Evolutionary conservation across 2,329 filamentous ascomycete species (phyloP), one percentile per base, ranked within the genome.

Genomic region (Fusarium poae): DNA sequence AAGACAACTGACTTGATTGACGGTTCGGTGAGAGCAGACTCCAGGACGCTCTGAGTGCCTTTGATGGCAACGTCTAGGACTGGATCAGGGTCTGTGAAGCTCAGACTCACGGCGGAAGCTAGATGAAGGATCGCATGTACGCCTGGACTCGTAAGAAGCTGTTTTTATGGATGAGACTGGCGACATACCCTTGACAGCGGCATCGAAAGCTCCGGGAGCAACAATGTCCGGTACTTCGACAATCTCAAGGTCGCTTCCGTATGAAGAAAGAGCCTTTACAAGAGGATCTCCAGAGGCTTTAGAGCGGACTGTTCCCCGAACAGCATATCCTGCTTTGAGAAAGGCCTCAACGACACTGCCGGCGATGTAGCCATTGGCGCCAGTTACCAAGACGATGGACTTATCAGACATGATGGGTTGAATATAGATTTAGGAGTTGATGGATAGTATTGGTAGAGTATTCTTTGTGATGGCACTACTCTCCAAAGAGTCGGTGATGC

Each of bases 361-460:
- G 20, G 75, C 79, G 40, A 82, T 79, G 70, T 79, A 82, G 54
- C 79, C 79, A 52, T 80, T 81, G 55, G 79, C 78, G 29, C 80
- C 80, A 1, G 79, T 80, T 20, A 82, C 74, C 13, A 79, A 74
- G 15, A 78, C 75, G 72, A 73, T 69, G 16, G 44, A 59, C 32
- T 74, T 74, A 30, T 30, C 44, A 30, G 65, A 46, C 72, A 74
- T 74, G 57, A 20, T 72, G 27, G n/a, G 18, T 37, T 5, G 20
- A 34, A 21, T 23, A 34, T 25, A 23, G 13, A 27, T 44, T 55
- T 23, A 23, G 1, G 7, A 43, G n/a, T 13, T 6, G 15, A 20
- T 15, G 25, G 27, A 49, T 2, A 27, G 4, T 21, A 6, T 50
- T 32, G 16, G 25, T 27, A 6, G 37, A 20, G 2, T 18, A 34